A percentile compares a stretch with the other conserved stretches of the same genome.
phyloP scores from a whole-genome alignment of 257 asterid species.

The Solanum appendiculatum region DNA sequence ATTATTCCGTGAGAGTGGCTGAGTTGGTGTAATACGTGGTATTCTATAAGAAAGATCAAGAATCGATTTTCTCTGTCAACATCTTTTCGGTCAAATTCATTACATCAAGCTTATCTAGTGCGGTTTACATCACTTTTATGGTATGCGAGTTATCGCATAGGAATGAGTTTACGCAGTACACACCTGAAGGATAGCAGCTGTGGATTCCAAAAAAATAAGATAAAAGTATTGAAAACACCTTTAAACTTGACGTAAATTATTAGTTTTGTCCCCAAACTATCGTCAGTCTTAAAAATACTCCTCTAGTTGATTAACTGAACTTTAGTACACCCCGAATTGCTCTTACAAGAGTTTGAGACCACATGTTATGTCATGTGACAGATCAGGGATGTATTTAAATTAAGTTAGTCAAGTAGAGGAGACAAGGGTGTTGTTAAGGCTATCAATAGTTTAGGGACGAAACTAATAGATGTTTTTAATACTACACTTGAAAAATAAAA shows the following conservation, averaged over 20 bases:
- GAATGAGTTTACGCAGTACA: neutral
- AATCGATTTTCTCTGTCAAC: neutral
- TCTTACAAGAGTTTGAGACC: neutral
- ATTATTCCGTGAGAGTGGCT: accelerated
- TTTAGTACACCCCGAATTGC: too few relatives aligned
- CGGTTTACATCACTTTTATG: neutral
- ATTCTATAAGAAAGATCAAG: too few relatives aligned
- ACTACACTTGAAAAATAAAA: too few relatives aligned
- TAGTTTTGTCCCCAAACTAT: neutral
- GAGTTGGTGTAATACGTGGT: neutral
- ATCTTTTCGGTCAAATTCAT: neutral
- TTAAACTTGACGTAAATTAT: neutral
- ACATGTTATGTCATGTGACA: neutral
- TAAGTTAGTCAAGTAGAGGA: too few relatives aligned
- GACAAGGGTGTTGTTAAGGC: too few relatives aligned
- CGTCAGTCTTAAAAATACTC: neutral
- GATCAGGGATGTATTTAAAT: too few relatives aligned
- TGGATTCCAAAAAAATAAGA: neutral
- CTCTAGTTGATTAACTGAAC: neutral
- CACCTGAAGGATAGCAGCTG: accelerated
- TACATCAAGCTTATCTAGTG: too few relatives aligned
- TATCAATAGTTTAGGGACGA: too few relatives aligned
- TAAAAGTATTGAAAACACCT: too few relatives aligned
- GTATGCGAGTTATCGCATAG: neutral
- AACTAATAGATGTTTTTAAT: too few relatives aligned